Conservation (phyloP, 1,284 basidiomycete genomes). For the Trichosporon sp. region DNA sequence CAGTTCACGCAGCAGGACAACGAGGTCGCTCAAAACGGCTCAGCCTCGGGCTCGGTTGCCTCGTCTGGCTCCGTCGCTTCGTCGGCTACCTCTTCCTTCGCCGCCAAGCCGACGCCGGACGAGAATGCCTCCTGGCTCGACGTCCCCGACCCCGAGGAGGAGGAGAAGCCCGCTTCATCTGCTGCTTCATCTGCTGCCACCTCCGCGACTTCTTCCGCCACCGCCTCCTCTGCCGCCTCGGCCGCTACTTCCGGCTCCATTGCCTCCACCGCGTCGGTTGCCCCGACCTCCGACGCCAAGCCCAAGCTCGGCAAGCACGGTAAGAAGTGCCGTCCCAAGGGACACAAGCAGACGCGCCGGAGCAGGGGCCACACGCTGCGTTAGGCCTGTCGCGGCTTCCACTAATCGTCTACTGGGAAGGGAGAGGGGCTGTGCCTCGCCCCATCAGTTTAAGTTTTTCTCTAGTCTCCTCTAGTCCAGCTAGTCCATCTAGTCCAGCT, state of each 20-base stretch:
- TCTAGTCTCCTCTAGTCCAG: too few relatives aligned
- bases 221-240: neutral
- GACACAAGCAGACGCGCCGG: neutral
- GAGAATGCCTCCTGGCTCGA: slow-evolving; percentile 1
- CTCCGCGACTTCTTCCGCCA: too few relatives aligned
- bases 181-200: too few relatives aligned
- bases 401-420: neutral
- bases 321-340: slow-evolving; percentile 15
- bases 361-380: too few relatives aligned
- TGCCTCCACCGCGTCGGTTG: neutral
- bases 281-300: neutral
- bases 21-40: neutral
- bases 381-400: neutral
- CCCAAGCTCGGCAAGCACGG: slow-evolving; percentile 9
- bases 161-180: neutral
- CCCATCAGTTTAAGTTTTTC: too few relatives aligned
- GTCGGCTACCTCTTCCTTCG: neutral
- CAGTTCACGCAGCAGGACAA: slow-evolving; percentile 7
- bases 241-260: neutral
- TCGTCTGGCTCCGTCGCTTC: neutral
- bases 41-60: neutral
- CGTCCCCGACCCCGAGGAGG: neutral
- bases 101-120: neutral
- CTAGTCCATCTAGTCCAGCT: neutral
- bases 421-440: too few relatives aligned